Base-by-base conservation (phyloP, 2,329 filamentous ascomycete species). In the Colletotrichum euphorbiae region DNA sequence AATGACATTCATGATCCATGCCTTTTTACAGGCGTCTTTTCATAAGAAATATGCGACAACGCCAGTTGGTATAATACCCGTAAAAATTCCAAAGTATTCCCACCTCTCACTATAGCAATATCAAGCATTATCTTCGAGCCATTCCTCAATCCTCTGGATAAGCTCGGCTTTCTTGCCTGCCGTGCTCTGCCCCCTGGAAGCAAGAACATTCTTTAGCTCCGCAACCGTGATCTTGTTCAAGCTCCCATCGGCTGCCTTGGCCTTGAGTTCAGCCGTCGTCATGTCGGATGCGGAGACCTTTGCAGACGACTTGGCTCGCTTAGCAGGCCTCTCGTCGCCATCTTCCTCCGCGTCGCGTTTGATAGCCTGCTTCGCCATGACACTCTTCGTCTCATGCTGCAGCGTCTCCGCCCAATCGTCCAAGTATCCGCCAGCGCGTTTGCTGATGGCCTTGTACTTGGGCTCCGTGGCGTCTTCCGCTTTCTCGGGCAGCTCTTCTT, bases 381-480 rank as follows among this genome's bases (percentile, higher is more conserved):
- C 74, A 9, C 75, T 73, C 2, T 73, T 75, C 0, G 82, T 77
- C 65, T 90, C 88, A 8, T 85, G 80, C 33, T 91, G 87, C 6
- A 98, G 83, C 11, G 86, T 84, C 40, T 87, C 82, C 4, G 92
- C 90, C 90, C 94, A 97, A 38, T 93, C 89, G 51, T 91, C 83
- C 9, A 97, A 86, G 74, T 93, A 93, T 2, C 89, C 87, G 0
- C 94, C 94, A 1, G 92, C 91, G 33, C 95, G 89, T 81, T 97
- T 98, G 77, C 94, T 89, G 62, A 99, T 98, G 72, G 97, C 93
- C 72, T 88, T 91, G 79, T 91, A 94, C 73, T 92, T 93, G 1
- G 96, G 96, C 13, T 93, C 77, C 0, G 96, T 98, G 71, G 91
- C 90, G 75, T 99, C 96, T 13, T 88, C 84, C 2, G 80, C 80